Evolutionary conservation across 2,329 filamentous ascomycete genomes (phyloP).

Genomic region (Lachnellula cervina): DNA sequence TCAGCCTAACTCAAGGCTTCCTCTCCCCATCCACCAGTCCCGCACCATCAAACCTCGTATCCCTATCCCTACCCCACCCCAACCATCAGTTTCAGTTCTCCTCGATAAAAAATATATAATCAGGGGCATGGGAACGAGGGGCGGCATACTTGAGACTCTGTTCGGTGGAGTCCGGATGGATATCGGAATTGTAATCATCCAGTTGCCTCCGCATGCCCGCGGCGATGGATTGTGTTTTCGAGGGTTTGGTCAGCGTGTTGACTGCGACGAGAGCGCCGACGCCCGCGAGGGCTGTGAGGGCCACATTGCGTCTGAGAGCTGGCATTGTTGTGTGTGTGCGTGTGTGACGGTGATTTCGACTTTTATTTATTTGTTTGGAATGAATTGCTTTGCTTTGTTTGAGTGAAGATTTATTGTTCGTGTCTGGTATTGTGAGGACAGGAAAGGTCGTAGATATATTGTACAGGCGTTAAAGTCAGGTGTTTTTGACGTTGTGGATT

Average conservation of each 20-base stretch:
- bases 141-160: conserved; percentile 12
- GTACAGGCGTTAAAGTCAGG: neutral
- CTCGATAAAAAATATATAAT: neutral
- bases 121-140: neutral
- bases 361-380: neutral
- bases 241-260: conserved; percentile 11
- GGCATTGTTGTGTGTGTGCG: neutral
- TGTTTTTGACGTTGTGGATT: neutral
- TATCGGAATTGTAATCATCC: conserved; percentile 14
- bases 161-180: conserved; percentile 6
- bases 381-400: neutral
- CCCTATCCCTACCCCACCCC: neutral
- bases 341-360: neutral
- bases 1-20: too few species aligned
- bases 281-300: conserved; percentile 14
- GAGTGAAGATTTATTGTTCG: neutral
- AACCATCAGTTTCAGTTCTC: neutral
- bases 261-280: conserved; percentile 13
- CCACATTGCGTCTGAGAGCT: conserved; percentile 4
- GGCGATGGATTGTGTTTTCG: conserved; percentile 13
- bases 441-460: neutral
- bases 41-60: too few species aligned
- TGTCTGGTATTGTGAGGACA: too few species aligned
- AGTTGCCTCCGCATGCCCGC: conserved; percentile 14
- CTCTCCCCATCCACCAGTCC: too few species aligned